Base-by-base conservation (phyloP, 2,329 filamentous ascomycete genomes). In the Byssochlamys sp. region DNA sequence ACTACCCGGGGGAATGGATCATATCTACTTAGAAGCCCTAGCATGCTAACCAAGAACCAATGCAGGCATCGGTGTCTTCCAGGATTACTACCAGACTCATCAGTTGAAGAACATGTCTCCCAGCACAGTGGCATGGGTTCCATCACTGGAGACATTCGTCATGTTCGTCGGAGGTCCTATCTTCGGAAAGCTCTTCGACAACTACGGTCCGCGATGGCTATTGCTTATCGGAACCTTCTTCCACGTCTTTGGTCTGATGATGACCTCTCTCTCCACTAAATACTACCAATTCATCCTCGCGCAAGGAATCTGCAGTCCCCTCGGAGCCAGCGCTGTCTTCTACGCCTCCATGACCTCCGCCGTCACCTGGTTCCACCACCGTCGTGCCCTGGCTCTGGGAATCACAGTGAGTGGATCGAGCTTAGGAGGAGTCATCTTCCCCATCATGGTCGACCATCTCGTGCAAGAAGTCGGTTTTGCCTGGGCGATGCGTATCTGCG, bases 241-340 rank as follows among this genome's bases (percentile, higher is more conserved):
- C 56, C 80, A 84, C 59, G 78, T 83, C 55, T 81, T 84, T 56
- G 80, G 81, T 2, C 69, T 84, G 26, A 83, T 84, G 80, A 84
- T 84, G 81, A 72, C 79, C 2, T 80, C 76, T 24, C 69, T 83
- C 4, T 78, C 77, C 19, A 76, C 66, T 0, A 69, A 81, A 59
- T 84, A 83, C 69, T 84, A 81, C 60, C 81, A 84, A 58, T 77
- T 83, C 60, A 72, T 84, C 53, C 77, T 84, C 4, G 73, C 80
- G 0, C 81, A 84, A 60, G 79, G 78, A 3, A 69, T 83, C 4
- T 82, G 79, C 65, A 79, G 78, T 24, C 74, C 79, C 49, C 73
- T 80, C 51, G 80, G 80, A 0, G 74, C 79, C 6, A 75, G 75
- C 27, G 71, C 78, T 53, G 71, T 82, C 57, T 81, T 81, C 67